phyloP scores from a whole-genome alignment of 768 basidiomycete species.

The Hebeloma cylindrosporum region DNA sequence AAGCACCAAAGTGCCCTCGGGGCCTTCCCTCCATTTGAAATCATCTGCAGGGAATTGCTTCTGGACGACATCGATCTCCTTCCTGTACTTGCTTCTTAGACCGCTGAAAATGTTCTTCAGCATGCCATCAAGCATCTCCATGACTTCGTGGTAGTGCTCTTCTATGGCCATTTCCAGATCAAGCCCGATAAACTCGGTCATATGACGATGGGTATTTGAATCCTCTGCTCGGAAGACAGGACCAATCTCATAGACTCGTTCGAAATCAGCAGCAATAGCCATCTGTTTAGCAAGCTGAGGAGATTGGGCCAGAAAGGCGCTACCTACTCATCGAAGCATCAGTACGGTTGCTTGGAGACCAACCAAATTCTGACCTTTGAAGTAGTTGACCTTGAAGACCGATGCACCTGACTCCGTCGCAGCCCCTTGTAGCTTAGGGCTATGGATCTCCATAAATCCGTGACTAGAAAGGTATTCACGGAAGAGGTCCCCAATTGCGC shows the following conservation, averaged over 20 bases:
- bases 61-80: conserved; percentile 79
- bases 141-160: conserved; percentile 97
- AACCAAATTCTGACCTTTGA: conserved; percentile 65
- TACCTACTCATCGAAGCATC: conserved; percentile 46
- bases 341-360: background rate
- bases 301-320: conserved; percentile 92
- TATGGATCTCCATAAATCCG: conserved; percentile 94
- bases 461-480: conserved; percentile 71
- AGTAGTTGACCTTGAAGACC: conserved; percentile 97
- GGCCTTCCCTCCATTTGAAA: conserved; percentile 92
- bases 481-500: conserved; percentile 87
- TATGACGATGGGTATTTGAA: conserved; percentile 94
- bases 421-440: conserved; percentile 94
- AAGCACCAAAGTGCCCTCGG: conserved; percentile 83
- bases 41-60: conserved; percentile 94
- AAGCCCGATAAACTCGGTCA: conserved; percentile 98
- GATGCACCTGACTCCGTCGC: conserved; percentile 96
- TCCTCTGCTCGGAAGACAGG: conserved; percentile 97
- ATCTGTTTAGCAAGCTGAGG: conserved; percentile 99
- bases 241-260: conserved; percentile 96
- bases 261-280: conserved; percentile 98
- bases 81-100: conserved; percentile 69
- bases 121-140: conserved; percentile 87
- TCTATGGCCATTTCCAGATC: conserved; percentile 99
- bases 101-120: conserved; percentile 86